Conservation (phyloP, 192 early-diverging fungal genomes). For the Umbelopsis vinacea region DNA sequence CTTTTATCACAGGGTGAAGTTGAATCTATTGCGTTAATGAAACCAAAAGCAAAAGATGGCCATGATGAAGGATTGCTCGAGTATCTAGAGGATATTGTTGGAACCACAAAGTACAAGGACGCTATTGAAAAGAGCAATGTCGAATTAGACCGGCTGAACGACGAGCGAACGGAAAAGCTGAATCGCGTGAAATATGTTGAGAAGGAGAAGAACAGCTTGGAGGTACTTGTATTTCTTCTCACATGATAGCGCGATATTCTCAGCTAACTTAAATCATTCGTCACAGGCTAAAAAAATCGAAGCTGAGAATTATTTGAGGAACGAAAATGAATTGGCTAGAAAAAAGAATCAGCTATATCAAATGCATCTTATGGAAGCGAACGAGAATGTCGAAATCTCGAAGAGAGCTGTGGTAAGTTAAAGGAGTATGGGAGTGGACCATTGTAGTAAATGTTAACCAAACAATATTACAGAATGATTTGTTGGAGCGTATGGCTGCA, state of each 20-base stretch:
- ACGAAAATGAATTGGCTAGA: conserved; percentile 77
- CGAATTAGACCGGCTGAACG: conserved; percentile 77
- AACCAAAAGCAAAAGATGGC: conserved; percentile 89
- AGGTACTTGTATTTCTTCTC: conserved; percentile 47
- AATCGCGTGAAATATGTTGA: conserved; percentile 88
- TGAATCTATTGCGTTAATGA: conserved; percentile 98
- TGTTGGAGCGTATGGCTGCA: conserved; percentile 57
- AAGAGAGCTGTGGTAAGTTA: conserved; percentile 47
- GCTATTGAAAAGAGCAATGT: conserved; percentile 76
- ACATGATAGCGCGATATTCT: background rate
- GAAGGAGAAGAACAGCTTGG: conserved; percentile 81
- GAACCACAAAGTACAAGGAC: conserved; percentile 86
- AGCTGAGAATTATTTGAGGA: conserved; percentile 77
- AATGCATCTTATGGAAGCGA: conserved; percentile 67
- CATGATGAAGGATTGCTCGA: conserved; percentile 96
- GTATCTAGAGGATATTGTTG: conserved; percentile 99
- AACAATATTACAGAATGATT: conserved; percentile 45
- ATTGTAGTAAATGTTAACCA: background rate
- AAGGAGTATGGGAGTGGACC: background rate
- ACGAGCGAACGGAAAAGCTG: conserved; percentile 77
- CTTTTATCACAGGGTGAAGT: conserved; percentile 81
- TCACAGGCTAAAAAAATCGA: conserved; percentile 71
- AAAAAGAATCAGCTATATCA: conserved; percentile 82
- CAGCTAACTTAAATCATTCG: background rate
- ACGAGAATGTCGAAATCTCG: conserved; percentile 51